Conservation (phyloP, 352 stramenopile genomes). For the Phytophthora brassicae region DNA sequence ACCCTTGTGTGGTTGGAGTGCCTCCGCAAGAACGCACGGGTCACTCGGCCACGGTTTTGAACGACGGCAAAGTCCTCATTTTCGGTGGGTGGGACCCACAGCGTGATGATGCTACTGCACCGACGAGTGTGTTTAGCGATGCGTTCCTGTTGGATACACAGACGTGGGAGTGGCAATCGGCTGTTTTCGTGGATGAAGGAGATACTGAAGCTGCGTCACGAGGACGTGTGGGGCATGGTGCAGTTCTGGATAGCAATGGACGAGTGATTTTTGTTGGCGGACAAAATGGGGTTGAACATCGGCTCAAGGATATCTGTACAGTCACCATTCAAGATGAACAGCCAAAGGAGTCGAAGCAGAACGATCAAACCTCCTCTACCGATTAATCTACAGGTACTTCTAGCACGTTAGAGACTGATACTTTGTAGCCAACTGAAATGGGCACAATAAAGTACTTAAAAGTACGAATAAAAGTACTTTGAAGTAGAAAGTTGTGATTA, state of each 20-base stretch:
- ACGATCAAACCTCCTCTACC: neutral
- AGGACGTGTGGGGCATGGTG: constrained; percentile 85
- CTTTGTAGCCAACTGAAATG: constrained; percentile 2
- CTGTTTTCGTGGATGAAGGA: constrained; percentile 40
- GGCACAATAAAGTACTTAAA: too few species aligned
- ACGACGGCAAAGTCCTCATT: constrained; percentile 87
- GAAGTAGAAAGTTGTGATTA: constrained; percentile 29
- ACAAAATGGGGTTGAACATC: constrained; percentile 75
- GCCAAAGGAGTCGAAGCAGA: constrained; percentile 4
- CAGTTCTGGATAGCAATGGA: constrained; percentile 66
- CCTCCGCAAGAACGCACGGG: constrained; percentile 84
- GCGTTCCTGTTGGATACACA: constrained; percentile 90
- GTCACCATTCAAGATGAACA: constrained; percentile 38
- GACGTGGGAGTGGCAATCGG: constrained; percentile 89
- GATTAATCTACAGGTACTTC: neutral
- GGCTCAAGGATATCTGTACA: constrained; percentile 80
- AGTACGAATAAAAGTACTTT: too few species aligned
- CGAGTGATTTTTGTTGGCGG: constrained; percentile 89
- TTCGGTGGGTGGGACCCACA: constrained; percentile 95
- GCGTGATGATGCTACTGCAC: constrained; percentile 39
- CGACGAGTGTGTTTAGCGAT: constrained; percentile 83
- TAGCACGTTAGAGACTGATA: constrained; percentile 15
- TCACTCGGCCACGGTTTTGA: constrained; percentile 88
- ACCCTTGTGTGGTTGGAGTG: constrained; percentile 76
- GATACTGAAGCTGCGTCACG: constrained; percentile 16